Evolutionary conservation across 2,329 filamentous ascomycete genomes (phyloP).

Genomic region (Cadophora sp.): DNA sequence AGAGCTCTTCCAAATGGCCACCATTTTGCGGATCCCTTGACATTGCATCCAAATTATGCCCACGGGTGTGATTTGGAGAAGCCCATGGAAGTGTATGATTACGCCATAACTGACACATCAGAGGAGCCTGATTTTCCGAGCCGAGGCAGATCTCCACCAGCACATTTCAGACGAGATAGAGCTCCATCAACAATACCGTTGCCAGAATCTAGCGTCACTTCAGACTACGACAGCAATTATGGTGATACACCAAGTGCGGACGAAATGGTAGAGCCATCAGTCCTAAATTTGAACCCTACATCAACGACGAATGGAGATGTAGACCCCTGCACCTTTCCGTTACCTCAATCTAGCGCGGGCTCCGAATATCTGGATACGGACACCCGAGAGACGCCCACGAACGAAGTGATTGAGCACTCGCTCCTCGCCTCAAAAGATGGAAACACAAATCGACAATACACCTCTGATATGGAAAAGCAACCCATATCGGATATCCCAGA

Average conservation of each 20-base stretch:
- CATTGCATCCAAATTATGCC: slow-evolving; percentile 18
- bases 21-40: slow-evolving; percentile 25
- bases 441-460: slow-evolving; percentile 20
- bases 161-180: slow-evolving; percentile 26
- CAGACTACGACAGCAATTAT: slow-evolving; percentile 27
- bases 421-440: slow-evolving; percentile 11
- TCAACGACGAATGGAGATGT: slow-evolving; percentile 1
- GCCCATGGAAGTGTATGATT: slow-evolving; percentile 36
- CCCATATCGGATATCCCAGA: slow-evolving; percentile 29
- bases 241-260: slow-evolving; percentile 18
- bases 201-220: slow-evolving; percentile 29
- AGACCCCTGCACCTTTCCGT: not conserved
- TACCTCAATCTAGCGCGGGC: slow-evolving; percentile 5
- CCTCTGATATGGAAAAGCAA: slow-evolving; percentile 29
- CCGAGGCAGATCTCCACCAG: slow-evolving; percentile 44
- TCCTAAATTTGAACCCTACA: not conserved
- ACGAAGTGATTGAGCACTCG: slow-evolving; percentile 19
- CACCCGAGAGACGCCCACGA: not conserved
- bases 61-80: slow-evolving; percentile 26
- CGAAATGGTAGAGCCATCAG: slow-evolving; percentile 11
- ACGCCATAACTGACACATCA: slow-evolving; percentile 39
- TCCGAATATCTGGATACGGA: not conserved
- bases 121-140: slow-evolving; percentile 38
- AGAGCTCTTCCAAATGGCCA: slow-evolving; percentile 25
- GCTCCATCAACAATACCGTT: slow-evolving; percentile 26